These are phyloP conservation scores for Millerago galiae DNA, from an alignment of 805 yeast genomes.

Conservation along the genomic window DNA sequence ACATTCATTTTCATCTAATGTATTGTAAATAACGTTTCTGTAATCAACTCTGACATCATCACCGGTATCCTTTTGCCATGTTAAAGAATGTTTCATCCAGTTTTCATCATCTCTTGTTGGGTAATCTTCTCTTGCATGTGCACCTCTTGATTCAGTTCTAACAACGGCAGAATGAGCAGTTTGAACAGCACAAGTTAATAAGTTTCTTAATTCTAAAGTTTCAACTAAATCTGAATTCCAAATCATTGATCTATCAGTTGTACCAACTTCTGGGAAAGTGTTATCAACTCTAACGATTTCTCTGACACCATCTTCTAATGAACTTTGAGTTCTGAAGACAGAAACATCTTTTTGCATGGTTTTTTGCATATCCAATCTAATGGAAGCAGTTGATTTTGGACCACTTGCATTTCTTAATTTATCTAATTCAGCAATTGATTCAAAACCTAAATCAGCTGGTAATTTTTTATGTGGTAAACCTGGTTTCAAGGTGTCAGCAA, in stretches of 20 bases:
- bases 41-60: constrained; percentile 69
- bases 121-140: constrained; percentile 97
- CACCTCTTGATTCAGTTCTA: constrained; percentile 97
- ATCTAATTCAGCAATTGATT: constrained; percentile 87
- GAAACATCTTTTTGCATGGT: constrained; percentile 97
- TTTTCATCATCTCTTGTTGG: constrained; percentile 92
- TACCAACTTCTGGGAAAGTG: constrained; percentile 67
- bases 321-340: constrained; percentile 90
- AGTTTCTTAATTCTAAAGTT: constrained; percentile 91
- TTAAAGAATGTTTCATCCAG: constrained; percentile 97
- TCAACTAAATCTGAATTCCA: constrained; percentile 98
- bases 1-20: constrained; percentile 89
- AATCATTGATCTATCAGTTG: constrained; percentile 95
- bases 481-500: constrained; percentile 79
- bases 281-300: constrained; percentile 72
- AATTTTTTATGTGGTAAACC: constrained; percentile 79
- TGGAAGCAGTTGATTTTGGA: constrained; percentile 73
- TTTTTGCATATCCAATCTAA: constrained; percentile 89
- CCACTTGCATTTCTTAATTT: constrained; percentile 82
- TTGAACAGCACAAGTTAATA: constrained; percentile 94
- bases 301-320: constrained; percentile 85
- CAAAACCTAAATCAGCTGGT: constrained; percentile 82
- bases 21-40: constrained; percentile 76
- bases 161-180: constrained; percentile 92
- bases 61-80: constrained; percentile 78